Evolutionary conservation across 2,329 filamentous ascomycete genomes (phyloP), one percentile per base, ranked within the genome.

Genomic region (Arthrobotrys pseudoclavata): DNA sequence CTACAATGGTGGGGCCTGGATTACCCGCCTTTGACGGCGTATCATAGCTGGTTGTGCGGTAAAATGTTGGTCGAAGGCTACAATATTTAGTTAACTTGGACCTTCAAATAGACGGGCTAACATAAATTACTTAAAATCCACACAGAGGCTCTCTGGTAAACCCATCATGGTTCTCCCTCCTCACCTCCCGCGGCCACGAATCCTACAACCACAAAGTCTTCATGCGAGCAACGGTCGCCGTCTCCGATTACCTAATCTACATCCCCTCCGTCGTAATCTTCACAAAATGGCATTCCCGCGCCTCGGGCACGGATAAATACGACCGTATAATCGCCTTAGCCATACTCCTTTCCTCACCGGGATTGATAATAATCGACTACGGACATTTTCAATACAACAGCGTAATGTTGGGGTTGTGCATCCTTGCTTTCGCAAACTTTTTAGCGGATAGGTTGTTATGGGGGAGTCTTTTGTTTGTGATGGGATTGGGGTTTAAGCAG

Each of bases 381-480:
- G 92, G 95, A 5, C 96, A 91, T 81, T 99, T 99, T 83, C 96
- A 99, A 85, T 99, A 97, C 85, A 99, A 99, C 83, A 97, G 94
- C 0, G 94, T 99, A 62, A 99, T 99, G 96, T 89, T 99, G 15
- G 96, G 96, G 1, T 89, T 98, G 57, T 90, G 96, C 9, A 86
- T 96, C 31, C 93, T 93, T 0, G 93, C 91, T 81, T 90, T 97
- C 85, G 96, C 95, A 48, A 96, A 92, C 83, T 91, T 98, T 85
- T 84, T 97, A 62, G 93, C 94, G 2, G 92, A 92, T 3, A 89
- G 94, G 60, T 91, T 91, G 81, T 88, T 96, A 79, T 97, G 95
- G 94, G 89, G 92, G 26, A 94, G 93, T 79, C 89, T 97, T 75
- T 97, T 97, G 85, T 99, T 99, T 81, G 96, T 99, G 5, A 89